Evolutionary conservation across 2,329 filamentous ascomycete species (phyloP).

Genomic region (Tolypocladium cylindrosporum): DNA sequence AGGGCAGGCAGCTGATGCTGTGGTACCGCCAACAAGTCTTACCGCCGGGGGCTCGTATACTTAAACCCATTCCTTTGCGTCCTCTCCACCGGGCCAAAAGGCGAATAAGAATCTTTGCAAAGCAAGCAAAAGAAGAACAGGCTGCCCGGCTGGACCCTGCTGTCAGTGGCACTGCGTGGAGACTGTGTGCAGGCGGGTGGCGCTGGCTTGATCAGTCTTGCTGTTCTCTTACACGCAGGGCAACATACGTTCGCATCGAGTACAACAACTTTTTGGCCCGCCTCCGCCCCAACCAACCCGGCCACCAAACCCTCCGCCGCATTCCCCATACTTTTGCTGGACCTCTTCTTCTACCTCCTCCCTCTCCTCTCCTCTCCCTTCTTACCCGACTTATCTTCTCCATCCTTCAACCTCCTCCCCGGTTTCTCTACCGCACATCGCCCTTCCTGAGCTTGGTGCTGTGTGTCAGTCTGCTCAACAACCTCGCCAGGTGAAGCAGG

Average conservation of each 20-base stretch:
- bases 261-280: conserved; percentile 7
- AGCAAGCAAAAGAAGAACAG: not conserved
- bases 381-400: not conserved
- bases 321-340: conserved; percentile 2
- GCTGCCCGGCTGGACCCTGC: not conserved
- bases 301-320: not conserved
- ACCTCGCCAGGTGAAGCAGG: not conserved
- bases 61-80: not conserved
- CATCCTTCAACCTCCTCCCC: not conserved
- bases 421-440: not conserved
- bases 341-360: not conserved
- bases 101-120: not conserved
- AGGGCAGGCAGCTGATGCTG: not conserved
- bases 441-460: not conserved
- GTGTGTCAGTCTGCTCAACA: not conserved
- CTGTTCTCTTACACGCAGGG: not conserved
- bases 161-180: not conserved
- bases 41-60: not conserved
- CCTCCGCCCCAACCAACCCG: conserved; percentile 4
- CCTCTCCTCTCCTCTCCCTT: not conserved
- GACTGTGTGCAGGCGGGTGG: not conserved
- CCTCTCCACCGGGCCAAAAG: not conserved
- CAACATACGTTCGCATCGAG: not conserved
- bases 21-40: not conserved
- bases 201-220: not conserved